Conservation (phyloP, 148 eudicot genomes). For the Rhododendron williamsianum region DNA sequence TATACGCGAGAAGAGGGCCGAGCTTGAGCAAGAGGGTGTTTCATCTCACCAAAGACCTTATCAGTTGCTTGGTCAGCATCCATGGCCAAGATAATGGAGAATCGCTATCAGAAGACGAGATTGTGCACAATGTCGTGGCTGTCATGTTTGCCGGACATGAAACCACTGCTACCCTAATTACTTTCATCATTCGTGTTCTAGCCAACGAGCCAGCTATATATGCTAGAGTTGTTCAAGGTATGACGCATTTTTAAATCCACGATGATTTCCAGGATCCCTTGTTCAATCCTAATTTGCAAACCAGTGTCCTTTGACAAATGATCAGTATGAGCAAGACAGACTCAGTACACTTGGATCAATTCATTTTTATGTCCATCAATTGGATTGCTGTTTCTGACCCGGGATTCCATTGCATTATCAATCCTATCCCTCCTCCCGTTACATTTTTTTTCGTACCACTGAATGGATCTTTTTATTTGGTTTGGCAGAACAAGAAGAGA, state of each 20-base stretch:
- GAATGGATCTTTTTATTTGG: background rate
- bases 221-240: constrained; percentile 35
- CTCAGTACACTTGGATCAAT: background rate
- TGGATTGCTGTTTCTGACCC: background rate
- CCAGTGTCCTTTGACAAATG: background rate
- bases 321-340: no score
- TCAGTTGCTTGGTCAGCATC: constrained; percentile 33
- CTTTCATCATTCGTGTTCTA: constrained; percentile 28
- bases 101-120: constrained; percentile 34
- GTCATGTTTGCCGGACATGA: constrained; percentile 47
- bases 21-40: constrained; percentile 25
- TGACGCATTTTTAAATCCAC: background rate
- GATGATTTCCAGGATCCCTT: background rate
- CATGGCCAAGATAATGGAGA: constrained; percentile 15
- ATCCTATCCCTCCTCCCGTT: background rate
- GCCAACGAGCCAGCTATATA: constrained; percentile 19
- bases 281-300: background rate
- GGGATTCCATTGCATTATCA: background rate
- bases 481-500: constrained; percentile 43
- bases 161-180: constrained; percentile 35
- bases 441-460: background rate
- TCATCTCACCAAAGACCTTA: constrained; percentile 34
- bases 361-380: background rate
- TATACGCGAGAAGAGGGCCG: constrained; percentile 23
- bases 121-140: constrained; percentile 36